Base-by-base conservation (phyloP, 176 grass and related monocot species). In the Aegilops umbellulata region DNA sequence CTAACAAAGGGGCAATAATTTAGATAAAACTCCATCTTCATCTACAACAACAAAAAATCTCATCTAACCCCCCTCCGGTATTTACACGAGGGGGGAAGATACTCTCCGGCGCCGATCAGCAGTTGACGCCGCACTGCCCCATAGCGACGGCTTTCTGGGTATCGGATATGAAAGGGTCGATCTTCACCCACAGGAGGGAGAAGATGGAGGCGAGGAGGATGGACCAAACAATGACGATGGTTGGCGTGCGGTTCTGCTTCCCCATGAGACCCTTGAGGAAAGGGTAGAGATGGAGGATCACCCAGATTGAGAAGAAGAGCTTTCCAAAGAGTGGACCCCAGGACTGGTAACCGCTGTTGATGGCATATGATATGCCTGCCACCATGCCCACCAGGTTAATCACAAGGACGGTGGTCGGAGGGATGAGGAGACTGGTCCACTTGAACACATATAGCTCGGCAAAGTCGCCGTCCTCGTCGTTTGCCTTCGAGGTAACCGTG, bases 221-320 rank as follows among this genome's bases (percentile, higher is more conserved):
- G 69, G 95, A 94, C 95, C 95, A 97, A 27, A 97, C 95, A 4
- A 97, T 97, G 55, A 97, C 95, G 3, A 97, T 93, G 9, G 95
- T 97, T 4, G 95, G 95, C 0, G 95, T 97, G 77, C 95, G 87
- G 88, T 97, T 97, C 80, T 94, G 92, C 86, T 89, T 89, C 68
- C 95, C 95, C 92, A 97, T 83, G 58, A 97, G 89, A 94, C 95
- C 95, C 87, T 97, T 97, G 79, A 97, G 88, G 87, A 97, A 97
- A 17, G 95, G 95, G 74, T 97, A 97, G 26, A 97, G 92, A 95
- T 97, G 95, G 73, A 97, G 87, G 69, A 97, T 97, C 72, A 97
- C 95, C 95, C 95, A 97, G n/a, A 97, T 97, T 8, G 95, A 86
- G 74, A 97, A 97, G 90, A 97, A 97, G 19, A 97, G 89, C 70